These are phyloP conservation scores for Pholiota conissans DNA, from an alignment of 768 basidiomycete species.

Conservation along the genomic window DNA sequence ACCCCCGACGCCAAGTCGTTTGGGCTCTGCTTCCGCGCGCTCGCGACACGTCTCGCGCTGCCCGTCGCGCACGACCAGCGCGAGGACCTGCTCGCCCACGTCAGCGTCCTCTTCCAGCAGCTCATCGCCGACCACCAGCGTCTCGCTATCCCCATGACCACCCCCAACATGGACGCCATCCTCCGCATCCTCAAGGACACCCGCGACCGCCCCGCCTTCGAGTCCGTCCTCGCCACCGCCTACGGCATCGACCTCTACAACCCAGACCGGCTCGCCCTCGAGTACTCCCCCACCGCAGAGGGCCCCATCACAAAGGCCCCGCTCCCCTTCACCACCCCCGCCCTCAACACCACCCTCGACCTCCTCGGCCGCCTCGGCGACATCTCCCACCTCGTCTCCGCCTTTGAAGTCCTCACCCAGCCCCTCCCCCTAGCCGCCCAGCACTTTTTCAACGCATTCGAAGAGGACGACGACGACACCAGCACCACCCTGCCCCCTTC, in stretches of 20 bases:
- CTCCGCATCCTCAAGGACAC: constrained; percentile 71
- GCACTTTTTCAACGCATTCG: constrained; percentile 54
- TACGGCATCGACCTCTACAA: constrained; percentile 79
- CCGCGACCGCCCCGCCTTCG: constrained; percentile 54
- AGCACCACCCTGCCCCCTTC: constrained; percentile 21
- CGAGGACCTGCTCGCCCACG: constrained; percentile 36
- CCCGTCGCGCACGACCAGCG: constrained; percentile 45
- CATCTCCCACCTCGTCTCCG: constrained; percentile 66
- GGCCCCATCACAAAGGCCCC: constrained; percentile 1
- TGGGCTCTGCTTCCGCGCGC: constrained; percentile 63
- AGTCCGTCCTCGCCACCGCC: constrained; percentile 58
- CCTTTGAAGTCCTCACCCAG: constrained; percentile 78
- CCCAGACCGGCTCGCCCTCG: constrained; percentile 67
- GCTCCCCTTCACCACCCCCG: constrained; percentile 56
- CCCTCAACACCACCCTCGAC: constrained; percentile 75
- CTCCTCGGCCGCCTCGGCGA: constrained; percentile 61
- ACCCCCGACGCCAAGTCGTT: constrained; percentile 57
- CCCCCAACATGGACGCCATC: constrained; percentile 64
- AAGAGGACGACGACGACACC: constrained; percentile 77
- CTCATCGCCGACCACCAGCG: constrained; percentile 61
- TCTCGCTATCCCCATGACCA: constrained; percentile 47
- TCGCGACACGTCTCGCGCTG: constrained; percentile 65
- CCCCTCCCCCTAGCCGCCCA: constrained; percentile 57
- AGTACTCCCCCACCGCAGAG: constrained; percentile 25
- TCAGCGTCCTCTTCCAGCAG: constrained; percentile 46